These are phyloP conservation scores for Myxozyma nipponensis DNA, from an alignment of 805 yeast genomes.

Conservation along the genomic window DNA sequence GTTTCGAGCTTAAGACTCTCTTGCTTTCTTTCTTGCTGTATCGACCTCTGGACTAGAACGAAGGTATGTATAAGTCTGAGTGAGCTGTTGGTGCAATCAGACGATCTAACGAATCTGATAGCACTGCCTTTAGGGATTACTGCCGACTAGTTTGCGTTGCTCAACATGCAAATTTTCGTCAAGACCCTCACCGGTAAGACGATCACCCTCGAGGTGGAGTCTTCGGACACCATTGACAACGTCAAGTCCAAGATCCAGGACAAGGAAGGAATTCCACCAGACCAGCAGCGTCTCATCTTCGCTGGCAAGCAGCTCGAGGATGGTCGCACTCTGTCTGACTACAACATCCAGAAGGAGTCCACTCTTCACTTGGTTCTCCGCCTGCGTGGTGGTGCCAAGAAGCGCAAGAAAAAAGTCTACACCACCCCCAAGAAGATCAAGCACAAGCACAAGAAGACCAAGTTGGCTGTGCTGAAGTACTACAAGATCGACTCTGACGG, in stretches of 20 bases:
- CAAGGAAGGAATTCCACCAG: slow-evolving; percentile 97
- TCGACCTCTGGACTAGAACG: slow-evolving; percentile 31
- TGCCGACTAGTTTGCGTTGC: slow-evolving; percentile 39
- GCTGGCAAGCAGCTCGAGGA: slow-evolving; percentile 95
- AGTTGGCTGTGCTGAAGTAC: slow-evolving; percentile 98
- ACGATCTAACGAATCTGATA: not conserved
- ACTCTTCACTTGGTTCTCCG: slow-evolving; percentile 93
- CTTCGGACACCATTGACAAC: slow-evolving; percentile 95
- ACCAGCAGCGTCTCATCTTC: slow-evolving; percentile 93
- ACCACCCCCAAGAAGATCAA: slow-evolving; percentile 99
- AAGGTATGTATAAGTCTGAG: slow-evolving; percentile 20
- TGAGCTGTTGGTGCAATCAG: not conserved
- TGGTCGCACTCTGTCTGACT: slow-evolving; percentile 89
- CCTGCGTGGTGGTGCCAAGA: slow-evolving; percentile 99
- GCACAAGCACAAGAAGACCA: slow-evolving; percentile 99
- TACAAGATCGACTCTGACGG: slow-evolving; percentile 99
- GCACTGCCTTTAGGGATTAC: slow-evolving; percentile 28
- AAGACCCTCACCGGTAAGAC: slow-evolving; percentile 99
- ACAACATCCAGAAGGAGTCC: slow-evolving; percentile 98
- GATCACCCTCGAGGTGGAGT: slow-evolving; percentile 96
- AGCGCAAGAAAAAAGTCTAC: slow-evolving; percentile 99
- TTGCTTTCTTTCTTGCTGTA: slow-evolving; percentile 4
- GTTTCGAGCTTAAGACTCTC: no score
- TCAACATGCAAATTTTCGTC: slow-evolving; percentile 73
- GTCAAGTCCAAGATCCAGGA: slow-evolving; percentile 96